Base-by-base conservation (phyloP, 139 green algal genomes). In the Astrephomene gubernaculifera region DNA sequence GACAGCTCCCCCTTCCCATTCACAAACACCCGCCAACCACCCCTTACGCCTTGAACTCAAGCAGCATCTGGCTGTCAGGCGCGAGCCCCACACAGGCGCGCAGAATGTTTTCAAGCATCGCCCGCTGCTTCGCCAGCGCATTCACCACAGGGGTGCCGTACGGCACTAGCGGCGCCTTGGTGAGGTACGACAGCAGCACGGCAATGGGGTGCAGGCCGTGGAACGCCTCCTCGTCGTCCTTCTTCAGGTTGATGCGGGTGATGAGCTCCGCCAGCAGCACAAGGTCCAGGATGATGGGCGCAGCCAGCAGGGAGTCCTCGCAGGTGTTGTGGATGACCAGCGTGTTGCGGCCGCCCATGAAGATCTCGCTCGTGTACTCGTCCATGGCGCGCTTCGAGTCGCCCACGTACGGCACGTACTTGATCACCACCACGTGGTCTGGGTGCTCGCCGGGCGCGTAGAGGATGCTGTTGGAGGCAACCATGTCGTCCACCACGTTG, bases 301-400 rank as follows among this genome's bases (percentile, higher is more conserved):
- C 96, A 1, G 98, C 98, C 43, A 99, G 94, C 68, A 99, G 92
- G 3, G 93, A 98, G 93, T 99, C 98, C 94, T 99, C 97, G 92
- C 98, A 99, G 0, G 98, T 99, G 94, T 99, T 99, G 94, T 99
- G 98, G 93, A 99, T 98, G 45, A 96, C 96, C 57, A 99, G 98
- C 25, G 98, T 99, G 93, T 99, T 98, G 57, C 89, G 93, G 44
- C 98, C 98, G 65, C 97, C 96, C 91, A 96, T 94, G 87, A 97
- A 97, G 89, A 99, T 99, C 91, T 99, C 97, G 49, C 88, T 95
- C 17, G 94, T 98, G 94, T 99, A 99, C 92, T 99, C 98, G 78
- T 99, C 98, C 97, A 99, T 98, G 36, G 98, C 98, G 22, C 97
- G 93, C 94, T 99, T 99, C 83, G 88, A 96, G 95, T 99, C 98